phyloP scores from a whole-genome alignment of 768 basidiomycete genomes.

The Lentinula lateritia region DNA sequence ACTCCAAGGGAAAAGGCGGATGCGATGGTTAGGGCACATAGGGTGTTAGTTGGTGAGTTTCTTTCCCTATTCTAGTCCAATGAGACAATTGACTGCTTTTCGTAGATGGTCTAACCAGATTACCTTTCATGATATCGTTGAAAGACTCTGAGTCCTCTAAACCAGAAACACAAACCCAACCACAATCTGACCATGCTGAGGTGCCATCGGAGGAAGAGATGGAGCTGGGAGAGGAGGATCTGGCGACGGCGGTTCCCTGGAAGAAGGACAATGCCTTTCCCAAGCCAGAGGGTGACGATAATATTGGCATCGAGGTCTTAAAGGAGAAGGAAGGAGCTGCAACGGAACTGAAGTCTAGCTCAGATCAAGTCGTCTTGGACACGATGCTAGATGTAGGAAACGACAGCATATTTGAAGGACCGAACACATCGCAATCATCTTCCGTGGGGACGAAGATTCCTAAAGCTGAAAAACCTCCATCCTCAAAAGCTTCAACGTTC shows the following conservation, averaged over 20 bases:
- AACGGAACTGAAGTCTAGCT: not conserved
- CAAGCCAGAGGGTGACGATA: not conserved
- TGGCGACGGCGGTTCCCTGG: slow-evolving; percentile 22
- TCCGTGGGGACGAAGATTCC: not conserved
- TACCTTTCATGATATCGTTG: slow-evolving; percentile 67
- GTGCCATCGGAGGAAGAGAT: not conserved
- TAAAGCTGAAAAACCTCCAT: slow-evolving; percentile 3
- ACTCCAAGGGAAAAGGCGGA: slow-evolving; percentile 77
- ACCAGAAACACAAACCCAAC: not conserved
- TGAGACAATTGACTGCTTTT: not conserved
- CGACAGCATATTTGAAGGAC: too few relatives aligned
- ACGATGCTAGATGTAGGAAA: not conserved
- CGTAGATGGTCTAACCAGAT: slow-evolving; percentile 67
- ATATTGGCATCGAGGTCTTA: not conserved
- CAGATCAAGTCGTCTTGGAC: not conserved
- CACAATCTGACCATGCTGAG: not conserved
- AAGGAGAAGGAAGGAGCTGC: not conserved
- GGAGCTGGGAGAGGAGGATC: slow-evolving; percentile 40
- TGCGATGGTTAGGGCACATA: slow-evolving; percentile 79
- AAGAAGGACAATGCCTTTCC: slow-evolving; percentile 2
- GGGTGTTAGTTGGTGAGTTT: slow-evolving; percentile 73
- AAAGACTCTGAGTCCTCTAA: slow-evolving; percentile 27
- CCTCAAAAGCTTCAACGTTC: slow-evolving; percentile 15
- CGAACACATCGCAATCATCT: not conserved
- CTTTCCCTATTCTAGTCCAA: not conserved